Conservation (phyloP, 2,329 filamentous ascomycete species). For the Coleophoma crateriformis region DNA sequence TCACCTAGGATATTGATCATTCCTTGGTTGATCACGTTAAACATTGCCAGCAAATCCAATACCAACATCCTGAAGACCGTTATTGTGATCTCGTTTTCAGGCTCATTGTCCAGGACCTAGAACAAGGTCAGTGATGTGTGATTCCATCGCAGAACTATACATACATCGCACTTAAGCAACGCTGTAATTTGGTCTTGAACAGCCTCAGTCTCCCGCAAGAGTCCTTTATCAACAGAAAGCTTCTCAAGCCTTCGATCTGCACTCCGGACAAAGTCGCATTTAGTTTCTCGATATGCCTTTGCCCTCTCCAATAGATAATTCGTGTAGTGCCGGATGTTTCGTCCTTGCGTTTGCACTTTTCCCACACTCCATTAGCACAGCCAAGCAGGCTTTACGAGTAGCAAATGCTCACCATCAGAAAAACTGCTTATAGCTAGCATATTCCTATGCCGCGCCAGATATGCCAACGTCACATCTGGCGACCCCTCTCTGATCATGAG, state of each 20-base stretch:
- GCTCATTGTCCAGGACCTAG: constrained; percentile 78
- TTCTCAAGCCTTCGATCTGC: constrained; percentile 81
- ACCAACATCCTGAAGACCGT: constrained; percentile 90
- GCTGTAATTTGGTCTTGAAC: constrained; percentile 85
- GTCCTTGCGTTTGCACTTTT: constrained; percentile 85
- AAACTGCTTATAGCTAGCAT: constrained; percentile 85
- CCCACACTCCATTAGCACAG: constrained; percentile 30
- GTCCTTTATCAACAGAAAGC: constrained; percentile 82
- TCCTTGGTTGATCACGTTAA: constrained; percentile 93
- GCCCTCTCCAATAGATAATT: constrained; percentile 81
- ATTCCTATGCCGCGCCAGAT: constrained; percentile 75
- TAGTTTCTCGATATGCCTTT: constrained; percentile 75
- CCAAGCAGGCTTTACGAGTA: constrained; percentile 12
- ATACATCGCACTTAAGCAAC: constrained; percentile 82
- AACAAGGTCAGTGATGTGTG: background rate
- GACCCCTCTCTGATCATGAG: constrained; percentile 96
- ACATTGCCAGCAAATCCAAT: constrained; percentile 81
- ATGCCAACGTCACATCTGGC: constrained; percentile 79
- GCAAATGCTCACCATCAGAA: constrained; percentile 68
- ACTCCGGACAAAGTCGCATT: constrained; percentile 81
- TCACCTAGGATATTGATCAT: constrained; percentile 93
- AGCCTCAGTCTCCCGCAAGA: constrained; percentile 84
- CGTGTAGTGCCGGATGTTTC: constrained; percentile 89
- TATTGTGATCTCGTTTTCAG: constrained; percentile 94
- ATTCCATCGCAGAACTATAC: constrained; percentile 23